Base-by-base conservation (phyloP, 2,329 filamentous ascomycete genomes). In the Xylaria sp. region DNA sequence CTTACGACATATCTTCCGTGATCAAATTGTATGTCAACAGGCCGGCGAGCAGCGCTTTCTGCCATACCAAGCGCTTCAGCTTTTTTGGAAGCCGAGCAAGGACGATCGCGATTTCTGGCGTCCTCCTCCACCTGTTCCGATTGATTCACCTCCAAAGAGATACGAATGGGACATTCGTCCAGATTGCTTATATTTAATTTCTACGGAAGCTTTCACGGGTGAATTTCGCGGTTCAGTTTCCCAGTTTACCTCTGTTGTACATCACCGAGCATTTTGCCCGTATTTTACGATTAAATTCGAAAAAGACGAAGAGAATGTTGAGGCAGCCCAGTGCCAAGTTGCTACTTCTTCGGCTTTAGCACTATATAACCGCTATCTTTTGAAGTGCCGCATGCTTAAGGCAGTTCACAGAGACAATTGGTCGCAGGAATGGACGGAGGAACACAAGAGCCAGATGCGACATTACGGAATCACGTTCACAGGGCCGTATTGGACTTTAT, bases 401-500 rank as follows among this genome's bases (percentile, higher is more conserved):
- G 32, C 32, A 30, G 23, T 18, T 8, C 10, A 34, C 32, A 5
- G 10, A 30, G 50, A 23, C 30, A 55, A 34, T 18, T 34, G 32
- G 32, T 34, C 32, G 10, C 5, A 34, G 32, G 10, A 55, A 12
- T 55, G 30, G 50, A 23, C 50, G 18, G 20, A 55, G 7, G 18
- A 55, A 36, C 18, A 55, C 32, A 55, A 55, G 50, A 34, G 32
- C 32, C 30, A 55, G 18, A 55, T 55, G 50, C 50, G 50, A 18
- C 50, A 55, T 23, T 55, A 55, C 50, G 50, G 50, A 7, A 55
- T 55, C 50, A 55, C 50, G 32, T 55, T 55, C 36, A 36, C 30
- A 13, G 50, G 30, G 50, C 34, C 30, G 50, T 2, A 36, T 15
- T 55, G 50, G 50, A 55, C 2, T 18, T 3, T 55, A 13, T 55